These are phyloP conservation scores for Nemania sp. DNA, from an alignment of 2,329 filamentous ascomycete species.

Conservation along the genomic window DNA sequence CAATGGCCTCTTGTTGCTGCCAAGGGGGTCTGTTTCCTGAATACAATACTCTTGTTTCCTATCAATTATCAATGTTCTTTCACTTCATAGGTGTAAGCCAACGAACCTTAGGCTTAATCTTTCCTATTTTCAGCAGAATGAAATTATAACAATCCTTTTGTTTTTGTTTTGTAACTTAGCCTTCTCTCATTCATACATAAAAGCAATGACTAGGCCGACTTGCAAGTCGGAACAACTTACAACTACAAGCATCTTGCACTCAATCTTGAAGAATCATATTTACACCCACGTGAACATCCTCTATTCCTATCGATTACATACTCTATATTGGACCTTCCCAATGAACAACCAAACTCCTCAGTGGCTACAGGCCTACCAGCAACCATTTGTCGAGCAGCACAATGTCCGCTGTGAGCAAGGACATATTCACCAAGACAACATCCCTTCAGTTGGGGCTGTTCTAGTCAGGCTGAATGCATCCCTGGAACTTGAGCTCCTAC, in stretches of 20 bases:
- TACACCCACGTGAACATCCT: background rate
- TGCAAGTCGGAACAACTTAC: background rate
- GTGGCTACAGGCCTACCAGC: constrained; percentile 24
- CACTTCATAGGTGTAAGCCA: no score
- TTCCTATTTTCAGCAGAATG: no score
- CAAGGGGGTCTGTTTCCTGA: background rate
- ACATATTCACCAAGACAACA: constrained; percentile 28
- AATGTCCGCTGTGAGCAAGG: constrained; percentile 20
- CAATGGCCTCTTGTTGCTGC: background rate
- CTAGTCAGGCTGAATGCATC: constrained; percentile 21
- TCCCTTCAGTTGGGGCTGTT: constrained; percentile 27
- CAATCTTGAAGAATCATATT: background rate
- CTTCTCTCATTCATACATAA: background rate
- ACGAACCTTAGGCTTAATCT: no score
- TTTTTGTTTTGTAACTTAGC: background rate
- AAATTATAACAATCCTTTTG: background rate
- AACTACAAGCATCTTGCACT: no score
- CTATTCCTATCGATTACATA: background rate
- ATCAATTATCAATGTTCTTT: no score
- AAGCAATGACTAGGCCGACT: background rate
- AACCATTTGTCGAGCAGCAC: constrained; percentile 13
- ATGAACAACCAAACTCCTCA: constrained; percentile 7
- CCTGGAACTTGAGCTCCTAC: constrained; percentile 23
- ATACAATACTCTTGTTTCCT: no score
- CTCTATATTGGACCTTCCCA: constrained; percentile 40